Base-by-base conservation (phyloP, 768 basidiomycete genomes). In the Thelephora ganbajun region DNA sequence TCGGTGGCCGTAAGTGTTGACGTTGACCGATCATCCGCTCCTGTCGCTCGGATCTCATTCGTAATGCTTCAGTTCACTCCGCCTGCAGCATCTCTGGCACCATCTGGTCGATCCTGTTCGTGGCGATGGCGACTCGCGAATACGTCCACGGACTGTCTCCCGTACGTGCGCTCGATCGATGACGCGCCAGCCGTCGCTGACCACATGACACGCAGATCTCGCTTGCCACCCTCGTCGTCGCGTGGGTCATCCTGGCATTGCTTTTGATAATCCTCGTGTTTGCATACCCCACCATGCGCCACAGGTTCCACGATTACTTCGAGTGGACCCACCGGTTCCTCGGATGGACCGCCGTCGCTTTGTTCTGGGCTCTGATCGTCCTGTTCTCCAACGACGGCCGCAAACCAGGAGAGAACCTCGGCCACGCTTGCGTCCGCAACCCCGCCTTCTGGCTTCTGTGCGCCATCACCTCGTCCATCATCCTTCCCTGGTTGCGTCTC, bases 401-500 rank as follows among this genome's bases (percentile, higher is more conserved):
- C n/a, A n/a, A n/a, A n/a, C n/a, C n/a, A n/a, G n/a, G n/a, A n/a
- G n/a, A n/a, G n/a, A 54, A 66, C 6, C 65, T 77, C 6, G 66
- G 67, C 11, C 59, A 68, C 39, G 69, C 71, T 3, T 58, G 78
- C 35, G 56, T 70, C 6, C 59, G 63, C 18, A 62, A 71, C 4
- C 53, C 69, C 41, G 68, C 14, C n/a, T n/a, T n/a, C n/a, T n/a
- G n/a, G n/a, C n/a, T n/a, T n/a, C n/a, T n/a, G n/a, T n/a, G n/a
- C n/a, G 57, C 74, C 41, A 60, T 77, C 57, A 75, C 74, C 37
- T 57, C 67, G 19, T 79, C 75, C 16, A 73, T 79, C 49, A 68
- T 74, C 43, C 59, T 75, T 14, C 76, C 78, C 14, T 80, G 78
- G 78, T 26, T 69, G 14, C 63, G 74, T 39, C 66, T 80, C 3